These are phyloP conservation scores for Acanthamoeba royreba DNA, from an alignment of 208 protist genomes.

Conservation along the genomic window DNA sequence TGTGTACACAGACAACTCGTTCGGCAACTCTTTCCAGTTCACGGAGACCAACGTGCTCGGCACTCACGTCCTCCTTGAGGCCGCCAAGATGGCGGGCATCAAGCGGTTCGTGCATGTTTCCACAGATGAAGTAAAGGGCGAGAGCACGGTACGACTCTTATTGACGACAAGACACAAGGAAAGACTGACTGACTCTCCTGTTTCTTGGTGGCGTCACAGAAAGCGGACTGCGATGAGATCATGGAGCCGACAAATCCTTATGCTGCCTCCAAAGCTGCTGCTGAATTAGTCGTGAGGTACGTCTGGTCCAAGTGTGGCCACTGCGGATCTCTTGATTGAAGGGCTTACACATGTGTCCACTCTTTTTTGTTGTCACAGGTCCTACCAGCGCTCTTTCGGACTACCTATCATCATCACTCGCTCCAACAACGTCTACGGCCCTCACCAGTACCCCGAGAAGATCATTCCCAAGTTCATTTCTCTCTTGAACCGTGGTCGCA, in stretches of 20 bases:
- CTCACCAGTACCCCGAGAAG: constrained; percentile 87
- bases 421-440: constrained; percentile 92
- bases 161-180: background rate
- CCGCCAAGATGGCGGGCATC: constrained; percentile 70
- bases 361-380: too few species aligned
- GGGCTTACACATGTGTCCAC: background rate
- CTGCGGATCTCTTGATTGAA: too few species aligned
- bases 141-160: constrained; percentile 39
- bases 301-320: too few species aligned
- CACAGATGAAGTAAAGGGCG: constrained; percentile 96
- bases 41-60: constrained; percentile 91
- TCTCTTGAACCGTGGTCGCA: constrained; percentile 65
- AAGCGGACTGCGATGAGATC: constrained; percentile 65
- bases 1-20: constrained; percentile 86
- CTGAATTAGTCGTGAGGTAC: constrained; percentile 61
- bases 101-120: constrained; percentile 92
- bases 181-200: background rate
- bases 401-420: constrained; percentile 92
- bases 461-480: constrained; percentile 86
- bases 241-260: constrained; percentile 95
- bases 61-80: constrained; percentile 91
- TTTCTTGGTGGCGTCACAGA: background rate
- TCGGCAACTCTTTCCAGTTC: constrained; percentile 90
- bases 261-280: constrained; percentile 78
- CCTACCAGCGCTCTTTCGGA: constrained; percentile 87